A percentile compares a stretch with the other conserved stretches of the same genome.
Conservation (phyloP, 805 yeast species). For the Candida argentea region DNA sequence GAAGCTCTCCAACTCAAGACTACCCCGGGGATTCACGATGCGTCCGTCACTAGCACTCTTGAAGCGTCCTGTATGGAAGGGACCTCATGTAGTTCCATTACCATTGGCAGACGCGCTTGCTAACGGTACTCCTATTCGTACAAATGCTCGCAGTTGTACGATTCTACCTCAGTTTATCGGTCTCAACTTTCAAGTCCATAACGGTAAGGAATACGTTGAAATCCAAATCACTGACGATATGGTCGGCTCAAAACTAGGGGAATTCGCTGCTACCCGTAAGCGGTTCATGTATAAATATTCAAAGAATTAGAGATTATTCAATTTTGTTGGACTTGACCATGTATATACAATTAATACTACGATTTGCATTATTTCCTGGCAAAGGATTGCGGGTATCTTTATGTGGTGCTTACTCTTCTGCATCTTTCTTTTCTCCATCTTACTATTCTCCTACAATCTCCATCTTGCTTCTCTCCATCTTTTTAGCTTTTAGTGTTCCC, state of each 20-base stretch:
- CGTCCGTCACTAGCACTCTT: conserved; percentile 22
- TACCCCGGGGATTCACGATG: conserved; percentile 12
- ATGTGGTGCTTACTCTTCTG: neutral
- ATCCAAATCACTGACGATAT: conserved; percentile 83
- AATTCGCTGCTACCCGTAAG: conserved; percentile 90
- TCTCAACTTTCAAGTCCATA: conserved; percentile 86
- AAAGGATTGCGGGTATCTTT: no score
- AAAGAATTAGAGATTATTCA: conserved; percentile 47
- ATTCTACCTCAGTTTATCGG: conserved; percentile 95
- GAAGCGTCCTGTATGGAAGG: conserved; percentile 36
- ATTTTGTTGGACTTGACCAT: neutral
- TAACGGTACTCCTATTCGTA: conserved; percentile 78
- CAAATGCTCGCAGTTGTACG: conserved; percentile 94
- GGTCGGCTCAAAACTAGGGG: conserved; percentile 95
- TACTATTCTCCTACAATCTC: conserved; percentile 6
- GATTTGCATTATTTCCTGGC: neutral
- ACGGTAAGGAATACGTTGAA: conserved; percentile 89
- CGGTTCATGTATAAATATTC: conserved; percentile 74
- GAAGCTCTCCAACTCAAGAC: neutral
- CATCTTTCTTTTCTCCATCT: conserved; percentile 1
- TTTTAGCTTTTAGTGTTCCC: neutral
- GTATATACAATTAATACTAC: no score
- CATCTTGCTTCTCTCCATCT: conserved; percentile 1
- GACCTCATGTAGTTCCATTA: conserved; percentile 90
- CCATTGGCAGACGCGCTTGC: conserved; percentile 83